Percentiles rank a stretch among this genome's conserved stretches.
Evolutionary conservation across 345 rosid genomes (phyloP).

Genomic region (Ceriops zippeliana): DNA sequence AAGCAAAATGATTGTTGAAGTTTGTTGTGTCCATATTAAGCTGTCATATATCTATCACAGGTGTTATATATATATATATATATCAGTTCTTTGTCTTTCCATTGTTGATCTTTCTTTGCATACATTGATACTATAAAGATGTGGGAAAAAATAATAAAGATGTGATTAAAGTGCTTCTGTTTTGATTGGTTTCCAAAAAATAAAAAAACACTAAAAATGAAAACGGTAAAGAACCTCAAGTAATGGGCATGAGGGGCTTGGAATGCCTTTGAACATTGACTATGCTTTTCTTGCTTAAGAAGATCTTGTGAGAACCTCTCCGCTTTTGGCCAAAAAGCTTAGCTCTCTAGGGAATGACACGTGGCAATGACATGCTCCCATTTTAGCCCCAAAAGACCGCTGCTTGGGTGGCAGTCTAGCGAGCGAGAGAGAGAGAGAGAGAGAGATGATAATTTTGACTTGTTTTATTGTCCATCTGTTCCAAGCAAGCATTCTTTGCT

Average conservation of each 20-base stretch:
- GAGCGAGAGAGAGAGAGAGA: not conserved
- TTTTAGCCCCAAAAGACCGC: too few species aligned
- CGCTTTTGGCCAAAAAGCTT: conserved; percentile 34
- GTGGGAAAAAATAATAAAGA: conserved; percentile 7
- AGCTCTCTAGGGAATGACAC: conserved; percentile 18
- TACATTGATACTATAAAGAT: conserved; percentile 18
- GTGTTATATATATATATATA: not conserved
- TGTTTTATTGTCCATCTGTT: conserved; percentile 50
- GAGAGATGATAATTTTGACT: conserved; percentile 4
- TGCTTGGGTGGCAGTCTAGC: not conserved
- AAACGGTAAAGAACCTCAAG: not conserved
- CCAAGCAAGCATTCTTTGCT: conserved; percentile 78
- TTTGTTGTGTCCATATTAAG: too few species aligned
- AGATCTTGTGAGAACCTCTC: conserved; percentile 37
- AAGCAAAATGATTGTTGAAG: too few species aligned
- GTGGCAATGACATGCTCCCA: conserved; percentile 8
- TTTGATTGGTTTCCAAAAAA: conserved; percentile 25
- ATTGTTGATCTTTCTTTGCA: conserved; percentile 10
- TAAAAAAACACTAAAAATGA: not conserved
- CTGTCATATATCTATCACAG: not conserved
- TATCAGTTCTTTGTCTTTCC: conserved; percentile 9
- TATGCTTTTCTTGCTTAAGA: conserved; percentile 61
- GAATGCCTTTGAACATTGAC: conserved; percentile 55
- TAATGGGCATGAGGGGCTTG: conserved; percentile 9
- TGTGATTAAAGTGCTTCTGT: conserved; percentile 7